Conservation (phyloP, 345 rosid genomes). For the Linum tenue region DNA sequence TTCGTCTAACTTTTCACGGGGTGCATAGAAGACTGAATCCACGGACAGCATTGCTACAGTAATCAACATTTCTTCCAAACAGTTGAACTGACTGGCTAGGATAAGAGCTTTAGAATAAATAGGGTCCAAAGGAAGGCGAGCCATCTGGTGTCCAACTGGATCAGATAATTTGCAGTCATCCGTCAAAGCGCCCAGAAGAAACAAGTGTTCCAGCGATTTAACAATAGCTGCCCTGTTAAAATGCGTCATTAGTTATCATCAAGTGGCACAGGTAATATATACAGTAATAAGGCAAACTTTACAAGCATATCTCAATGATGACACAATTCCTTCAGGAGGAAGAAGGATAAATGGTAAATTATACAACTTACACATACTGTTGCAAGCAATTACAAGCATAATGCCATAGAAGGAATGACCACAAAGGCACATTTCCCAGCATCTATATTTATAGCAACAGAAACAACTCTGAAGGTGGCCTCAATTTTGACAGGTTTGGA, state of each 20-base stretch:
- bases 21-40: constrained; percentile 73
- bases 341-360: not conserved
- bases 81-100: constrained; percentile 67
- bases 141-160: constrained; percentile 84
- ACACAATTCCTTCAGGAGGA: not conserved
- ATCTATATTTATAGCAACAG: not conserved
- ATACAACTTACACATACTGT: not conserved
- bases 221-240: constrained; percentile 61
- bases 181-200: constrained; percentile 73
- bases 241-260: constrained; percentile 11
- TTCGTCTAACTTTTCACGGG: constrained; percentile 77
- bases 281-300: not conserved
- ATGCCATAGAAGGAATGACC: not conserved
- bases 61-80: constrained; percentile 90
- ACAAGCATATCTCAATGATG: not conserved
- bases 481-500: not conserved
- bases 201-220: constrained; percentile 75
- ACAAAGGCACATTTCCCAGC: not conserved
- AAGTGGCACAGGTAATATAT: not conserved
- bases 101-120: constrained; percentile 80
- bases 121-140: constrained; percentile 86
- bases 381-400: not conserved
- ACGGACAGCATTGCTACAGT: constrained; percentile 86
- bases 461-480: not conserved
- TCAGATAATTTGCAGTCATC: constrained; percentile 74